phyloP scores from a whole-genome alignment of 495 filamentous ascomycete genomes.

The Podospora pseudoanserina region DNA sequence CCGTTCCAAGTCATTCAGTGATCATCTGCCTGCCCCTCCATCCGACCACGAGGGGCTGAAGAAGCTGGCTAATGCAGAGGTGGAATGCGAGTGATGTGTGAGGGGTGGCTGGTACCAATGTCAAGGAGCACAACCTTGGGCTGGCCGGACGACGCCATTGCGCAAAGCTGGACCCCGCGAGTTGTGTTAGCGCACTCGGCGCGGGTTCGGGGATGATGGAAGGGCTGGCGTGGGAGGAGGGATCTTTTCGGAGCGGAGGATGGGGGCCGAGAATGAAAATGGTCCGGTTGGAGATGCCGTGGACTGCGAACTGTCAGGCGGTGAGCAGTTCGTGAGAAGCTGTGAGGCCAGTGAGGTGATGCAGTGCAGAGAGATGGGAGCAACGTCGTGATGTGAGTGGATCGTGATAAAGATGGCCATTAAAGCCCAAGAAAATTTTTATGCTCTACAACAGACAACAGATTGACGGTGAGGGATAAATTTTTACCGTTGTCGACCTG shows the following conservation, averaged over 20 bases:
- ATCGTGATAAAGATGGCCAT: constrained; percentile 4
- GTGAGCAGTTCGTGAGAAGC: constrained; percentile 22
- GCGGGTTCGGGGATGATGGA: constrained; percentile 6
- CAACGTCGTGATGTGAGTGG: constrained; percentile 18
- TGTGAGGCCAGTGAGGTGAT: constrained; percentile 3
- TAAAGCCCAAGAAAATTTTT: constrained; percentile 10
- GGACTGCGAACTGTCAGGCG: constrained; percentile 15
- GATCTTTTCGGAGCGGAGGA: constrained; percentile 4
- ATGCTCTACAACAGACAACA: not conserved
- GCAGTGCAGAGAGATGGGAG: constrained; percentile 6
- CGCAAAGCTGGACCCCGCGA: not conserved
- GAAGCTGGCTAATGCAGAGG: not conserved
- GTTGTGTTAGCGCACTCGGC: constrained; percentile 5
- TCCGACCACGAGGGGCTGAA: constrained; percentile 18
- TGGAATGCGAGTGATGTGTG: not conserved
- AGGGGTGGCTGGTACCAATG: constrained; percentile 41
- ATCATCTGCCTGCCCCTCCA: not conserved
- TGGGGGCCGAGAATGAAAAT: constrained; percentile 3
- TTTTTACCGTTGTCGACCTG: constrained; percentile 1
- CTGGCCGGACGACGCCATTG: constrained; percentile 31
- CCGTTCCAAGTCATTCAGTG: constrained; percentile 9
- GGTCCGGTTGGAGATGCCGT: constrained; percentile 1
- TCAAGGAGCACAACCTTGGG: constrained; percentile 44
- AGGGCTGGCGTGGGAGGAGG: not conserved
- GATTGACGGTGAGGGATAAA: constrained; percentile 9